Evolutionary conservation across 129 eudicot species (phyloP), one percentile per base, ranked within the genome.

Genomic region (Erigeron canadensis): DNA sequence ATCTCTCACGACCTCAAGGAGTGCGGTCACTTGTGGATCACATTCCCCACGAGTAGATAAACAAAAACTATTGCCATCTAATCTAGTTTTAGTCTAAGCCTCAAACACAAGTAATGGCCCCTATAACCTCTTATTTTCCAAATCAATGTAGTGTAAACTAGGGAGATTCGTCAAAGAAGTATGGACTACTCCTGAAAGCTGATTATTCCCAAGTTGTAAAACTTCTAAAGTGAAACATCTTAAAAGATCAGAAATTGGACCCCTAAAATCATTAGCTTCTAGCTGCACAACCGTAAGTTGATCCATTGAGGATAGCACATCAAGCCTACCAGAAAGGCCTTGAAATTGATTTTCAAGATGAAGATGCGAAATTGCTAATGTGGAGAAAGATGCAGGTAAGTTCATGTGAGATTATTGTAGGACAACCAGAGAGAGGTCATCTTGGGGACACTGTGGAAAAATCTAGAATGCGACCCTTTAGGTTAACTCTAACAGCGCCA

Each of bases 401-500:
- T 13, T 21, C 75, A 65, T 2, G 56, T 56, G 53, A 70, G 64
- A 44, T 70, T 56, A 12, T 70, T 70, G 9, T 56, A 70, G 5
- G 75, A 56, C 10, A 70, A 6, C 15, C 22, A 2, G 5, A 70
- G 65, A 10, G 6, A 4, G 2, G 10, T 13, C 54, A 70, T 12
- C 7, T 41, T 56, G 3, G 0, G 54, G 17, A 56, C 4, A 0
- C 15, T 7, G 1, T 61, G 58, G 22, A 87, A 87, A 2, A 87
- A 7, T 87, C 89, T 1, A 89, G 94, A 1, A 87, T 79, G 0
- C 51, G 4, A 2, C 94, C 85, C 5, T 7, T 11, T 12, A 87
- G 28, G 8, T 66, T 75, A 0, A 78, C 75, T 4, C 45, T 67
- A 8, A 76, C 68, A 0, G 84, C 87, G 0, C 17, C 21, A 10